A percentile compares a stretch with the other conserved stretches of the same genome.
These are phyloP conservation scores for Clitopilus passeckerianus DNA, from an alignment of 768 basidiomycete genomes.

Conservation along the genomic window DNA sequence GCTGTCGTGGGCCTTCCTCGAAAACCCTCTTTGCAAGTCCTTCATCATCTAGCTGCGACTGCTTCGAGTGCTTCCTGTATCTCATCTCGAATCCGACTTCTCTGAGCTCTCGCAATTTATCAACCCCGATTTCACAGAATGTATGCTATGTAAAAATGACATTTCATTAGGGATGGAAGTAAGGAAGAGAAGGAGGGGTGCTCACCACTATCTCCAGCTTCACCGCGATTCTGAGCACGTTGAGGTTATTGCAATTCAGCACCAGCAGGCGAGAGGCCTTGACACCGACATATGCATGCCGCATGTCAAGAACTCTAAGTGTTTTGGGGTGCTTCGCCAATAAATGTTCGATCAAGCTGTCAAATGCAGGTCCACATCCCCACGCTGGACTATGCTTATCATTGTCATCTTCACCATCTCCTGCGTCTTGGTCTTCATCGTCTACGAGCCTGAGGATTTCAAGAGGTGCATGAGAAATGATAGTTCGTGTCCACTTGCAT, in stretches of 20 bases:
- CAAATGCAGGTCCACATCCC: constrained; percentile 16
- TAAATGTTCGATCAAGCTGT: constrained; percentile 30
- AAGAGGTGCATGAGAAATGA: constrained; percentile 24
- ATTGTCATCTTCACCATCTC: constrained; percentile 7
- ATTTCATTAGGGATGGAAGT: neutral
- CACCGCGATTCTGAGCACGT: neutral
- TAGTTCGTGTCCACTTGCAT: constrained; percentile 30
- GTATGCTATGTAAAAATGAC: neutral
- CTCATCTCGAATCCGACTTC: neutral
- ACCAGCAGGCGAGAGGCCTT: neutral
- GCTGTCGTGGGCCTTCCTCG: neutral
- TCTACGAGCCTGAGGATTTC: constrained; percentile 21
- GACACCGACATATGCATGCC: constrained; percentile 10
- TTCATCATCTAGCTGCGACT: neutral
- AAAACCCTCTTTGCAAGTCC: neutral
- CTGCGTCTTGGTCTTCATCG: constrained; percentile 12
- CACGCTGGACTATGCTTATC: constrained; percentile 3
- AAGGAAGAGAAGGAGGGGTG: neutral
- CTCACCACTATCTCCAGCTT: neutral
- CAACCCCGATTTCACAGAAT: neutral
- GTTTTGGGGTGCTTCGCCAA: constrained; percentile 20
- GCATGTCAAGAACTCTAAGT: constrained; percentile 20
- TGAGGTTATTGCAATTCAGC: constrained; percentile 6
- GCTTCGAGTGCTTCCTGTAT: neutral
- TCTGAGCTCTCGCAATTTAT: neutral